phyloP scores from a whole-genome alignment of 257 asterid species.

The Scutellaria minor region DNA sequence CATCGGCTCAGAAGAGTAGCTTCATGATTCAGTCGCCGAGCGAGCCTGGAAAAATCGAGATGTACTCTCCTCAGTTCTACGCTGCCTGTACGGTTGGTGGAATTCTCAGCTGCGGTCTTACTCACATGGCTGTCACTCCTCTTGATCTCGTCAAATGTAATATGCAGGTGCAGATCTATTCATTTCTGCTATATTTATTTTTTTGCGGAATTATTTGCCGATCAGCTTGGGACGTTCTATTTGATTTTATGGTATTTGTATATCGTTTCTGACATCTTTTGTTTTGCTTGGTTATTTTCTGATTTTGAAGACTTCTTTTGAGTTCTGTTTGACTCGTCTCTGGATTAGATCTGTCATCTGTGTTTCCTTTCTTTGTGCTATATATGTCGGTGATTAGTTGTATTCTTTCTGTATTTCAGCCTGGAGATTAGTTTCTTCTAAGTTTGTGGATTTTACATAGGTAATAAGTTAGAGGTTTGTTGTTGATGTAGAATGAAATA shows the following conservation, averaged over 20 bases:
- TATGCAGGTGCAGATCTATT: conserved; percentile 83
- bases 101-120: conserved; percentile 90
- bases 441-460: not conserved
- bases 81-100: conserved; percentile 93
- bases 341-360: conserved; percentile 39
- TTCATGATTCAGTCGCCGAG: conserved; percentile 72
- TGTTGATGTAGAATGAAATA: not conserved
- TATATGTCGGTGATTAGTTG: conserved; percentile 17
- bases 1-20: conserved; percentile 33
- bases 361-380: not conserved
- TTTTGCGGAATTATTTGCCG: not conserved
- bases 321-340: conserved; percentile 23
- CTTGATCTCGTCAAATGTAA: conserved; percentile 97
- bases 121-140: conserved; percentile 95
- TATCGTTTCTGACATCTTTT: conserved; percentile 2
- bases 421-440: not conserved
- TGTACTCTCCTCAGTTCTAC: conserved; percentile 80
- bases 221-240: not conserved
- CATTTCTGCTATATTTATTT: conserved; percentile 12
- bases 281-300: not conserved
- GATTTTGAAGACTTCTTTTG: not conserved
- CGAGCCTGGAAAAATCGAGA: conserved; percentile 78
- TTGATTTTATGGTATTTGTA: conserved; percentile 17
- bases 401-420: not conserved
- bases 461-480: not conserved